phyloP scores from a whole-genome alignment of 768 basidiomycete species.

The Hericium alpestre region DNA sequence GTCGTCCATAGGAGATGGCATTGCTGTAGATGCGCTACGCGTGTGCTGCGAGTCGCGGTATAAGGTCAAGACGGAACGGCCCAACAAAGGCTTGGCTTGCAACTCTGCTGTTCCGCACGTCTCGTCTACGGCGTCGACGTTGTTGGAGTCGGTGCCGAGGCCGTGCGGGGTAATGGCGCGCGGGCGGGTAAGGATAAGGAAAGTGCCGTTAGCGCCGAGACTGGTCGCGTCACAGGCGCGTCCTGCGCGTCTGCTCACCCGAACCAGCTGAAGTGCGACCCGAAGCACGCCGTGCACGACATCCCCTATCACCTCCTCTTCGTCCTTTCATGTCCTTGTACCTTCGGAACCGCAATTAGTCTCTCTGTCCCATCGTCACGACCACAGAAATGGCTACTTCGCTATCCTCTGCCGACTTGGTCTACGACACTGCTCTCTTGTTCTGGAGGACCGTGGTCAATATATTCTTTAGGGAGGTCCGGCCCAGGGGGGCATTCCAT shows the following conservation, averaged over 20 bases:
- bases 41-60: neutral
- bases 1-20: slow-evolving; percentile 10
- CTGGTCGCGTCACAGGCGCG: no score
- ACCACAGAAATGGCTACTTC: neutral
- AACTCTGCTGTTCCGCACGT: no score
- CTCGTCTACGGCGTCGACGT: no score
- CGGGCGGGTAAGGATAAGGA: no score
- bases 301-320: neutral
- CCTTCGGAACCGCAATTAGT: neutral
- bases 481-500: slow-evolving; percentile 87
- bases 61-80: neutral
- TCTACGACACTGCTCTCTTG: slow-evolving; percentile 64
- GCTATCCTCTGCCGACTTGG: slow-evolving; percentile 9
- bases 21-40: neutral
- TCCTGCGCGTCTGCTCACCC: no score
- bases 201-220: no score
- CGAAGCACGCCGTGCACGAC: no score
- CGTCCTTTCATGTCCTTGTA: neutral
- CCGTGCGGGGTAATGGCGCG: no score
- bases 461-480: slow-evolving; percentile 92
- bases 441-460: slow-evolving; percentile 80
- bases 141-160: no score
- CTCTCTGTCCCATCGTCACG: neutral
- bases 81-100: no score
- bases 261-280: no score